Percentiles rank a stretch among this genome's conserved stretches.
Conservation (phyloP, 2,329 filamentous ascomycete genomes). For the Sarocladium kiliense region DNA sequence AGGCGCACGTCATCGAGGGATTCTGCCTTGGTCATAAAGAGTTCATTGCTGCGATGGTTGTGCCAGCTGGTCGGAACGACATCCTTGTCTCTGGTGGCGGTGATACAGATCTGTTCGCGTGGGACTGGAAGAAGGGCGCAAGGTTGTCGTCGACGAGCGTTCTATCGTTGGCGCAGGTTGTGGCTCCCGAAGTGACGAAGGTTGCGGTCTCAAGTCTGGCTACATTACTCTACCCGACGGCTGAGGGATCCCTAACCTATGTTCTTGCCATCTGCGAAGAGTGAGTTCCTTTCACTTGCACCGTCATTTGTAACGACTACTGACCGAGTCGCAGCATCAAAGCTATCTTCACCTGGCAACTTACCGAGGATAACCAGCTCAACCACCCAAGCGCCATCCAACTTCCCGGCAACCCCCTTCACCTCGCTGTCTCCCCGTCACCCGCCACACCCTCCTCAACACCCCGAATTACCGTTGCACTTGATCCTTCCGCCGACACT, state of each 20-base stretch:
- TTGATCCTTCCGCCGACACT: slow-evolving; percentile 30
- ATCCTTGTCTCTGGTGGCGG: slow-evolving; percentile 81
- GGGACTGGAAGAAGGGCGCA: slow-evolving; percentile 66
- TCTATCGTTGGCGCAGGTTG: slow-evolving; percentile 33
- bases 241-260: slow-evolving; percentile 22
- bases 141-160: slow-evolving; percentile 52
- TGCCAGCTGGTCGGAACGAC: slow-evolving; percentile 51
- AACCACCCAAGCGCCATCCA: slow-evolving; percentile 40
- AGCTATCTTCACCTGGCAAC: slow-evolving; percentile 61
- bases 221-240: slow-evolving; percentile 26
- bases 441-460: slow-evolving; percentile 11
- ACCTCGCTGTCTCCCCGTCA: slow-evolving; percentile 31
- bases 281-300: slow-evolving; percentile 25
- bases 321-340: slow-evolving; percentile 38
- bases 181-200: slow-evolving; percentile 30
- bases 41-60: slow-evolving; percentile 73
- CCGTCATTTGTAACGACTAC: slow-evolving; percentile 13
- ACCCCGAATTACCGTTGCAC: slow-evolving; percentile 31
- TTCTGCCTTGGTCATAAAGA: slow-evolving; percentile 86
- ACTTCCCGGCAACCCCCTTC: slow-evolving; percentile 62
- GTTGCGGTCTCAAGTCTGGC: slow-evolving; percentile 43
- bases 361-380: slow-evolving; percentile 43
- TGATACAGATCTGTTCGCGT: slow-evolving; percentile 71
- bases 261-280: slow-evolving; percentile 37
- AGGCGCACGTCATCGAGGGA: slow-evolving; percentile 81